Percentiles rank a stretch among this genome's conserved stretches.
Evolutionary conservation across 2,329 filamentous ascomycete species (phyloP).

Genomic region (Didymella glomerata): DNA sequence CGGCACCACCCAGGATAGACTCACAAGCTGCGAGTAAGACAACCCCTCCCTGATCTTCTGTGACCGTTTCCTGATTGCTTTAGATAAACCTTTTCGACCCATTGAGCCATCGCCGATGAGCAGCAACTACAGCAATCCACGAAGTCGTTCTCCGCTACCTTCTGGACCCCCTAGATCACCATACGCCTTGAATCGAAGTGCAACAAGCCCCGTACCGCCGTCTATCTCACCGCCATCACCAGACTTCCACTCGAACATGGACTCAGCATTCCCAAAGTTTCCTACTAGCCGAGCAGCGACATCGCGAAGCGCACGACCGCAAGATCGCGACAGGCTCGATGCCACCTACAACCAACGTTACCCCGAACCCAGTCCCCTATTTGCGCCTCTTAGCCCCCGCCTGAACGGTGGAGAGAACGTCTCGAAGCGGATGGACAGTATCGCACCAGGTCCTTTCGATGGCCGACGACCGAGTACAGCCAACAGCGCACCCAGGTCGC

Average conservation of each 20-base stretch:
- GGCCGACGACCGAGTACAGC: conserved; percentile 45
- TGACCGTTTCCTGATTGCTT: conserved; percentile 2
- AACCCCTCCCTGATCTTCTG: background rate
- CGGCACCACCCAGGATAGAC: conserved; percentile 64
- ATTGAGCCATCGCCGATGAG: conserved; percentile 41
- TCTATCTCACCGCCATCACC: conserved; percentile 44
- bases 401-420: conserved; percentile 56
- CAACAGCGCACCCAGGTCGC: conserved; percentile 43
- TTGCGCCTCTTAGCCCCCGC: conserved; percentile 61
- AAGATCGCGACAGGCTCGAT: conserved; percentile 35
- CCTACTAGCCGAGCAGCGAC: conserved; percentile 51
- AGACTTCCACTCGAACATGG: conserved; percentile 50
- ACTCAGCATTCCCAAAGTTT: conserved; percentile 64
- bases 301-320: conserved; percentile 33
- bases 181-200: conserved; percentile 46
- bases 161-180: conserved; percentile 37
- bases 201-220: conserved; percentile 49
- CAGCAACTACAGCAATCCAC: conserved; percentile 40
- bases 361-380: conserved; percentile 47
- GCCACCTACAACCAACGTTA: conserved; percentile 42
- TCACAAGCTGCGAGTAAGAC: conserved; percentile 66
- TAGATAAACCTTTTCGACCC: conserved; percentile 49
- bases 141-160: conserved; percentile 36
- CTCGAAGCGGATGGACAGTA: conserved; percentile 69
- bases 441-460: conserved; percentile 73